Conservation (phyloP, 352 stramenopile species). For the Globisporangium canariense region DNA sequence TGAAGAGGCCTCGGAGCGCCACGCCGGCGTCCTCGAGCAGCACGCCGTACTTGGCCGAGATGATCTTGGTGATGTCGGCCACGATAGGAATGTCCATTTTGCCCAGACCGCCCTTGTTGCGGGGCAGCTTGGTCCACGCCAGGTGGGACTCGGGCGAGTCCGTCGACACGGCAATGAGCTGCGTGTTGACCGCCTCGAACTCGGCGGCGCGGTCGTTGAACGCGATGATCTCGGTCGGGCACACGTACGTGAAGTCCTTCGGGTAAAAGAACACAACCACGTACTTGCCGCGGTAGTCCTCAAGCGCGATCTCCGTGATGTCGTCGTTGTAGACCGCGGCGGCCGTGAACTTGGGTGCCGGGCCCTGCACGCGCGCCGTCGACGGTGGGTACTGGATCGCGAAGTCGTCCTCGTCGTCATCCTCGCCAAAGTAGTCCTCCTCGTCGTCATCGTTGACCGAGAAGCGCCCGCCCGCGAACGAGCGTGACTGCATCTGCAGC, state of each 20-base stretch:
- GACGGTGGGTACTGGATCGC: conserved; percentile 79
- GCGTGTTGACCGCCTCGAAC: conserved; percentile 83
- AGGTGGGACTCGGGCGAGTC: conserved; percentile 91
- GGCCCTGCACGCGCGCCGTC: conserved; percentile 51
- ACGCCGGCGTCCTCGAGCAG: conserved; percentile 83
- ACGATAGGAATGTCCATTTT: conserved; percentile 93
- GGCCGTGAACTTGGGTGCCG: conserved; percentile 74
- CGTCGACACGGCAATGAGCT: conserved; percentile 87
- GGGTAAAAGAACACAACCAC: conserved; percentile 91
- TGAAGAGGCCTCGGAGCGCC: conserved; percentile 89
- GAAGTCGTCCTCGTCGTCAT: conserved; percentile 62
- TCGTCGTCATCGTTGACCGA: conserved; percentile 30
- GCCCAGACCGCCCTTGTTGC: conserved; percentile 90
- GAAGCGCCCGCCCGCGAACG: conserved; percentile 37
- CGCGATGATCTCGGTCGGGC: conserved; percentile 90
- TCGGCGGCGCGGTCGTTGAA: conserved; percentile 84
- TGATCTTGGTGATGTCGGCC: conserved; percentile 92
- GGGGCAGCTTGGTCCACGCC: conserved; percentile 84
- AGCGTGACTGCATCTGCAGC: conserved; percentile 22
- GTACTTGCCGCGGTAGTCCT: conserved; percentile 87
- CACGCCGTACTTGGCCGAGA: conserved; percentile 89
- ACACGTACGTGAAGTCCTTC: conserved; percentile 91
- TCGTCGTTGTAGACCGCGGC: conserved; percentile 77
- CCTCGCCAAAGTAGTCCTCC: conserved; percentile 66
- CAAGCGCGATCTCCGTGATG: conserved; percentile 78